Conservation (phyloP, 495 filamentous ascomycete genomes). For the Penicillium diatomitis region DNA sequence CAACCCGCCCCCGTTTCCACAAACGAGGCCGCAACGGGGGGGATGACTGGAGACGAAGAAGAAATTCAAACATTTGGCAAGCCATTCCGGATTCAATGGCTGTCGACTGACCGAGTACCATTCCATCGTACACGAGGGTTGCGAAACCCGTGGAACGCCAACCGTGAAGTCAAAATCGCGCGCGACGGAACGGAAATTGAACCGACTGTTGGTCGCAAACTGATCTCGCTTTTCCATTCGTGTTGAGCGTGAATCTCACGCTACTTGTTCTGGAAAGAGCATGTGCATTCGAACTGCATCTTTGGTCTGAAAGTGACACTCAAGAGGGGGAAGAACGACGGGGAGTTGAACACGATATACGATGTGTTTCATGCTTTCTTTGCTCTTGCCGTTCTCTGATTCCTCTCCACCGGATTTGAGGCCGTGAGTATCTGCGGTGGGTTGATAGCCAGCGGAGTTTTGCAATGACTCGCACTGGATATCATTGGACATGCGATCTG, state of each 20-base stretch:
- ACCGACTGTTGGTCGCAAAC: conserved; percentile 64
- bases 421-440: too few species aligned
- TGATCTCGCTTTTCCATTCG: conserved; percentile 69
- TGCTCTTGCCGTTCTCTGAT: too few species aligned
- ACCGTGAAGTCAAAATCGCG: conserved; percentile 93
- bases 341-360: too few species aligned
- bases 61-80: conserved; percentile 69
- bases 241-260: neutral
- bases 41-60: neutral
- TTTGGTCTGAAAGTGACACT: too few species aligned
- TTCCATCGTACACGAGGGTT: conserved; percentile 87
- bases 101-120: conserved; percentile 75
- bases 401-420: too few species aligned
- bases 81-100: conserved; percentile 88
- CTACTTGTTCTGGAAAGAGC: neutral
- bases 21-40: conserved; percentile 24
- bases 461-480: too few species aligned
- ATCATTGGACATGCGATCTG: too few species aligned
- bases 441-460: too few species aligned
- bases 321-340: too few species aligned
- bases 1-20: conserved; percentile 18
- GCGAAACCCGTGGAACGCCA: conserved; percentile 94
- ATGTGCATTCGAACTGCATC: neutral
- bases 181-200: conserved; percentile 93
- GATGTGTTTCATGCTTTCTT: too few species aligned